phyloP scores from a whole-genome alignment of 345 rosid species.

The Arabidopsis arenosa region DNA sequence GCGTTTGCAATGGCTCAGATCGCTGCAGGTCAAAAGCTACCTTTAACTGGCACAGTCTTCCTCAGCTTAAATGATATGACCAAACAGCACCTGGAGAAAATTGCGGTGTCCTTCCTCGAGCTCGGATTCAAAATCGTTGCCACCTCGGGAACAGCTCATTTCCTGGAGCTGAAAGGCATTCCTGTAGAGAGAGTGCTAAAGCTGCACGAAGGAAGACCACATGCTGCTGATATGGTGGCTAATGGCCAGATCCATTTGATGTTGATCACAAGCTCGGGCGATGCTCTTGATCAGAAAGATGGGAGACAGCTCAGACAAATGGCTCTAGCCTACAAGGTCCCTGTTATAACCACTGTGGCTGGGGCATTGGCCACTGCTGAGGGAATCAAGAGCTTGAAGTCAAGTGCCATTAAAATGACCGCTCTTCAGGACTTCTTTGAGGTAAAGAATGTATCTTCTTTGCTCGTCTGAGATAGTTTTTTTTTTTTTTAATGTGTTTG shows the following conservation, averaged over 20 bases:
- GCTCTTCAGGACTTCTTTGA: conserved; percentile 92
- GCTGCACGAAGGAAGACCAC: conserved; percentile 94
- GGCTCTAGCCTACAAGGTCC: conserved; percentile 95
- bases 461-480: conserved; percentile 35
- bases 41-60: conserved; percentile 85
- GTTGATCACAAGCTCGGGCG: conserved; percentile 93
- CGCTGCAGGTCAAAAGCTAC: conserved; percentile 93
- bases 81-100: conserved; percentile 76
- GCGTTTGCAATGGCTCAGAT: conserved; percentile 96
- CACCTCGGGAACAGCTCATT: conserved; percentile 93
- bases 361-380: conserved; percentile 92
- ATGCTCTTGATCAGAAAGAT: conserved; percentile 82
- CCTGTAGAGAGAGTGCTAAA: conserved; percentile 81
- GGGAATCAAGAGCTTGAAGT: conserved; percentile 81
- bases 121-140: conserved; percentile 79
- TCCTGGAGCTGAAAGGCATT: conserved; percentile 75
- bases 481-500: conserved; percentile 9
- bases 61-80: conserved; percentile 91
- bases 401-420: conserved; percentile 62
- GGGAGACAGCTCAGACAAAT: conserved; percentile 85
- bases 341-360: conserved; percentile 86
- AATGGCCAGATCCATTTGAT: conserved; percentile 90
- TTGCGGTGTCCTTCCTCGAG: conserved; percentile 72
- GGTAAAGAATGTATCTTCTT: conserved; percentile 44
- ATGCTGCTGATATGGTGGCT: conserved; percentile 95